These are phyloP conservation scores for Leucoagaricus sp. DNA, from an alignment of 1,284 basidiomycete species.

Conservation along the genomic window DNA sequence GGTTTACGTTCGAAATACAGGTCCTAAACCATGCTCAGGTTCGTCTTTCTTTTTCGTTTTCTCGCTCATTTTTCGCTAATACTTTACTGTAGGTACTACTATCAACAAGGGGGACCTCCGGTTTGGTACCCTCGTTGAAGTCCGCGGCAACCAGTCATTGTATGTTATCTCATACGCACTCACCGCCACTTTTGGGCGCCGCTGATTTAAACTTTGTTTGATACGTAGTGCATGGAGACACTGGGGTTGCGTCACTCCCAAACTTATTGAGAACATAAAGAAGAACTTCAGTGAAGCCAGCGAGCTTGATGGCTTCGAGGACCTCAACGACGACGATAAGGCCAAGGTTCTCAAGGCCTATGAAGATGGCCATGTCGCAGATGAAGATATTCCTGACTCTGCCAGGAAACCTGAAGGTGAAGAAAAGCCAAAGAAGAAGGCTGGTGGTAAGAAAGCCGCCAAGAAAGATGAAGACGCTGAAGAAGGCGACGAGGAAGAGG, in stretches of 20 bases:
- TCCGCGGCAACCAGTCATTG: constrained; percentile 73
- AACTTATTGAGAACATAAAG: constrained; percentile 76
- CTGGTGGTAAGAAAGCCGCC: constrained; percentile 25
- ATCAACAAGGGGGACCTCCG: constrained; percentile 77
- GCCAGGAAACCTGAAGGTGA: constrained; percentile 61
- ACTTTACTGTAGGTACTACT: constrained; percentile 52
- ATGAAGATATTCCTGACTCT: constrained; percentile 68
- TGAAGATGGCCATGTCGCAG: constrained; percentile 73
- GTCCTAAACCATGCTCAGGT: constrained; percentile 71
- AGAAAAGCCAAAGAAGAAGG: constrained; percentile 29
- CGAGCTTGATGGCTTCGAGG: constrained; percentile 76
- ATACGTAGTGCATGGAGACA: constrained; percentile 69
- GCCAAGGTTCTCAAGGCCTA: constrained; percentile 68
- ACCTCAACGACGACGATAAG: constrained; percentile 65
- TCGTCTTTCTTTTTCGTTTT: constrained; percentile 12
- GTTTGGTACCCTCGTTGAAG: constrained; percentile 76
- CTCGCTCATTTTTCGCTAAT: constrained; percentile 13
- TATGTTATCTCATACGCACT: constrained; percentile 39
- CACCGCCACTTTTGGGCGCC: constrained; percentile 14
- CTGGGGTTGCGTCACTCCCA: constrained; percentile 78
- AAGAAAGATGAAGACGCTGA: constrained; percentile 33
- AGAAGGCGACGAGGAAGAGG: constrained; percentile 26
- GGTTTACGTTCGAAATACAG: constrained; percentile 40
- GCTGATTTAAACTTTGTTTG: background rate
- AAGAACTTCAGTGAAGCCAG: constrained; percentile 55